Evolutionary conservation across 2,329 filamentous ascomycete genomes (phyloP).

Genomic region (Microdochium bolleyi): DNA sequence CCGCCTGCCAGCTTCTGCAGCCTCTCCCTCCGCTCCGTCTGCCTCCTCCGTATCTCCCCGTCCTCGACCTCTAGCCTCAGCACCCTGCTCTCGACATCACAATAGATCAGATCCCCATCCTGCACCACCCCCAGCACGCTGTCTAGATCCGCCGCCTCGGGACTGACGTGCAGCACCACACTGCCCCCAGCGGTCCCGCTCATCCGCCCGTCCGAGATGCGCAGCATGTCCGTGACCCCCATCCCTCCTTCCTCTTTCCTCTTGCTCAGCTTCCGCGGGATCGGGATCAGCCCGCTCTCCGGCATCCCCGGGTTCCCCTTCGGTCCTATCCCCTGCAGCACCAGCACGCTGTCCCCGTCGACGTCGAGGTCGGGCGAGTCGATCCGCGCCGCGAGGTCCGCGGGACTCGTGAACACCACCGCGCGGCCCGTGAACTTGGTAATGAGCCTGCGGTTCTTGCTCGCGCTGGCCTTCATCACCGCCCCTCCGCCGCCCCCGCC

Average conservation of each 20-base stretch:
- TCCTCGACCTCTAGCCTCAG: slow-evolving; percentile 52
- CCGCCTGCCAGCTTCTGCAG: slow-evolving; percentile 16
- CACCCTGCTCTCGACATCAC: slow-evolving; percentile 63
- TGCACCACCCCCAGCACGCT: slow-evolving; percentile 71
- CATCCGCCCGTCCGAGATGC: slow-evolving; percentile 84
- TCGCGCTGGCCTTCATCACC: slow-evolving; percentile 83
- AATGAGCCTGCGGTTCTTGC: slow-evolving; percentile 59
- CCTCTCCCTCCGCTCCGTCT: slow-evolving; percentile 49
- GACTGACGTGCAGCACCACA: slow-evolving; percentile 80
- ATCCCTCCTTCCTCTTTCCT: slow-evolving; percentile 42
- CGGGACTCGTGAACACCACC: slow-evolving; percentile 66
- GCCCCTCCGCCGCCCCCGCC: slow-evolving; percentile 63
- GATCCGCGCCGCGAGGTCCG: slow-evolving; percentile 62
- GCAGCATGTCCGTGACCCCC: slow-evolving; percentile 69
- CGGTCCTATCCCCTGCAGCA: slow-evolving; percentile 83
- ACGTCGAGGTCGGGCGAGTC: slow-evolving; percentile 56
- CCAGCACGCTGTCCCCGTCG: slow-evolving; percentile 51
- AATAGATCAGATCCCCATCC: slow-evolving; percentile 71
- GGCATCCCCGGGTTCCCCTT: slow-evolving; percentile 92
- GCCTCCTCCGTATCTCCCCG: slow-evolving; percentile 57
- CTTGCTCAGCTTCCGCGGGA: slow-evolving; percentile 58
- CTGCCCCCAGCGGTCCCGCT: slow-evolving; percentile 82
- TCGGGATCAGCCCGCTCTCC: slow-evolving; percentile 59
- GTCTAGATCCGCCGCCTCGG: slow-evolving; percentile 69
- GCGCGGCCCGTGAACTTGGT: slow-evolving; percentile 34